phyloP scores from a whole-genome alignment of 139 green algal genomes.

The Closterium sp. region DNA sequence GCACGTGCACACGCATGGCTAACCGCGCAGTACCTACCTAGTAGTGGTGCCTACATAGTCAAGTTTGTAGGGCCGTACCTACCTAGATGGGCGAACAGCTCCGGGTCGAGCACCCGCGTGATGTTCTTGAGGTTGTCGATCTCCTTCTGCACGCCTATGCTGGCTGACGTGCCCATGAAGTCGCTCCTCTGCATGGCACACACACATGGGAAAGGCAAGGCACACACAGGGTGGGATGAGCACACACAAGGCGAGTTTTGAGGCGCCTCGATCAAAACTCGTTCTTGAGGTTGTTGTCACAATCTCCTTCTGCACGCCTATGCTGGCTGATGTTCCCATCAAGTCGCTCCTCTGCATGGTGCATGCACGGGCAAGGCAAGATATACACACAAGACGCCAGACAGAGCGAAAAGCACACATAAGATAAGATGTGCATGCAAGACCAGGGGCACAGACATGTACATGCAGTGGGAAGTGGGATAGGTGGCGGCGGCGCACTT shows the following conservation, averaged over 20 bases:
- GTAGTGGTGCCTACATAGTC: neutral
- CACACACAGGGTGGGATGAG: no score
- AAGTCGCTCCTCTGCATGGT: conserved; percentile 69
- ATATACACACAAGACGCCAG: no score
- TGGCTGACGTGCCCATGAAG: conserved; percentile 67
- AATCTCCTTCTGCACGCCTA: conserved; percentile 64
- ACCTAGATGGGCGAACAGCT: neutral
- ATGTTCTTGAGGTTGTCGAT: conserved; percentile 44
- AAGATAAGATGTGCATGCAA: no score
- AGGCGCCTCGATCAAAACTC: no score
- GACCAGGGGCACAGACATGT: no score
- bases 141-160: conserved; percentile 66
- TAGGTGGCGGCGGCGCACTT: no score
- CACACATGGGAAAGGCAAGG: no score
- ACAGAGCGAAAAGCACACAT: no score
- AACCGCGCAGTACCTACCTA: neutral
- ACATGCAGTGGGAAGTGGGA: no score
- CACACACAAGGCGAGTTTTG: no score
- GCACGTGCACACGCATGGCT: no score
- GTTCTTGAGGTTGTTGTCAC: conserved; percentile 43
- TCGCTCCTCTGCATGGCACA: conserved; percentile 58
- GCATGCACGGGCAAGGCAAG: no score
- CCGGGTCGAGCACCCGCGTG: conserved; percentile 47
- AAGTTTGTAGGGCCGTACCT: neutral
- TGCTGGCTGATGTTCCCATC: conserved; percentile 63